Conservation (phyloP, 2,329 filamentous ascomycete species). For the Dothideomycetes sp. region DNA sequence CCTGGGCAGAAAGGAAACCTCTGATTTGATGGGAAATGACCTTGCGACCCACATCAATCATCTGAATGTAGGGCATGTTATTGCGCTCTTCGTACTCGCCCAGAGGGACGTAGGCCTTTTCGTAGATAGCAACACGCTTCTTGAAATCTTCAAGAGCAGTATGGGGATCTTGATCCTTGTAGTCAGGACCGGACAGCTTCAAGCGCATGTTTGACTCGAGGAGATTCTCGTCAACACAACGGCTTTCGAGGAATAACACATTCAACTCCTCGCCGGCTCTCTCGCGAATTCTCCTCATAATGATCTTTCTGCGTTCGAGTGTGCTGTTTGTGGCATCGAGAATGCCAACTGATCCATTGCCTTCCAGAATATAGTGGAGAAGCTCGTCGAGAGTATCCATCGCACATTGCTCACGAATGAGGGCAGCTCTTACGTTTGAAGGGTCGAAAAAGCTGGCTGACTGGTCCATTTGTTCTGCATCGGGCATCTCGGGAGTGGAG, state of each 20-base stretch:
- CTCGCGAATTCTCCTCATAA: conserved; percentile 54
- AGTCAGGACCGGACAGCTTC: conserved; percentile 92
- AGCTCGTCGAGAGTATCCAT: conserved; percentile 88
- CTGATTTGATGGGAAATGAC: conserved; percentile 82
- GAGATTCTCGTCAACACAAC: conserved; percentile 74
- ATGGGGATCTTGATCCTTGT: conserved; percentile 82
- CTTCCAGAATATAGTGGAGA: conserved; percentile 73
- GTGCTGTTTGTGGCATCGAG: conserved; percentile 98
- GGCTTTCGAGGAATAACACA: conserved; percentile 90
- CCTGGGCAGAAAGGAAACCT: conserved; percentile 84
- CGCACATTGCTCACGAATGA: conserved; percentile 82
- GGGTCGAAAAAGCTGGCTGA: conserved; percentile 88
- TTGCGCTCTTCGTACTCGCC: conserved; percentile 85
- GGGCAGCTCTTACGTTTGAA: conserved; percentile 69
- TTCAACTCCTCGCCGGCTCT: conserved; percentile 78
- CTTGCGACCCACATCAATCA: conserved; percentile 95
- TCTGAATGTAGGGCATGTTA: conserved; percentile 90
- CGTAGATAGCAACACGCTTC: conserved; percentile 82
- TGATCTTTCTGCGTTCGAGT: conserved; percentile 67
- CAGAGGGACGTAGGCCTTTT: conserved; percentile 85
- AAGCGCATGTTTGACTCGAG: conserved; percentile 95
- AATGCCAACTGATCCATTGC: conserved; percentile 84
- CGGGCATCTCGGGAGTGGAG: conserved; percentile 14
- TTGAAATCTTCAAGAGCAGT: conserved; percentile 85
- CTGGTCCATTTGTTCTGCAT: conserved; percentile 15